Percentiles rank a stretch among this genome's conserved stretches.
These are phyloP conservation scores for Dactylonectria estremocensis DNA, from an alignment of 2,329 filamentous ascomycete genomes.

Conservation along the genomic window DNA sequence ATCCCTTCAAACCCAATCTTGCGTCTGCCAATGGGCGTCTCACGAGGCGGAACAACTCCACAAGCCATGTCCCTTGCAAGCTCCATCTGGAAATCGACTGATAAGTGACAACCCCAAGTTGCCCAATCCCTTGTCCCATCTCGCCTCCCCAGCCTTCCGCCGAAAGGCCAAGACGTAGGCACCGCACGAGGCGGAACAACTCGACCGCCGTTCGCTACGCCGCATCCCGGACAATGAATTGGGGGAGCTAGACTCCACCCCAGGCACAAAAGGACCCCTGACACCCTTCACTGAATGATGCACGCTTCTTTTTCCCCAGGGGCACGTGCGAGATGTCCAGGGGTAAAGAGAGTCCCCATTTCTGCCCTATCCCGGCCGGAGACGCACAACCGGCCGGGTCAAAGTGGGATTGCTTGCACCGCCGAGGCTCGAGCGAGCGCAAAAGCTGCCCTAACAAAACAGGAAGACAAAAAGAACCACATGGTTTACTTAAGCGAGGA, in stretches of 20 bases:
- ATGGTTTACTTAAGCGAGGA: background rate
- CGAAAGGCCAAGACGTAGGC: background rate
- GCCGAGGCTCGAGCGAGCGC: background rate
- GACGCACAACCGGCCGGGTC: background rate
- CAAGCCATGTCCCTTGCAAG: no score
- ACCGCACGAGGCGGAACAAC: constrained; percentile 25
- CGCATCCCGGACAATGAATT: background rate
- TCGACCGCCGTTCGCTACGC: background rate
- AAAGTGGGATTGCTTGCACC: background rate
- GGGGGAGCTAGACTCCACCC: no score
- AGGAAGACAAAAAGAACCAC: background rate
- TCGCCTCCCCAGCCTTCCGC: background rate
- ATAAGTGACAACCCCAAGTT: background rate
- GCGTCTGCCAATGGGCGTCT: no score
- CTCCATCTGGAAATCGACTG: no score
- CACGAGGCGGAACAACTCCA: no score
- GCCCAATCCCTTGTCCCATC: constrained; percentile 11
- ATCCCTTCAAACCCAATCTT: no score
- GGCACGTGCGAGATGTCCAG: background rate
- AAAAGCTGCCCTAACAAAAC: background rate
- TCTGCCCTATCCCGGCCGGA: background rate
- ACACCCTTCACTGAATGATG: background rate
- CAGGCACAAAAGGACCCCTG: no score
- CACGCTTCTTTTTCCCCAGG: background rate
- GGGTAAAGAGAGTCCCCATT: background rate